A percentile compares a stretch with the other conserved stretches of the same genome.
Conservation (phyloP, 768 basidiomycete genomes). For the Lactifluus volemus region DNA sequence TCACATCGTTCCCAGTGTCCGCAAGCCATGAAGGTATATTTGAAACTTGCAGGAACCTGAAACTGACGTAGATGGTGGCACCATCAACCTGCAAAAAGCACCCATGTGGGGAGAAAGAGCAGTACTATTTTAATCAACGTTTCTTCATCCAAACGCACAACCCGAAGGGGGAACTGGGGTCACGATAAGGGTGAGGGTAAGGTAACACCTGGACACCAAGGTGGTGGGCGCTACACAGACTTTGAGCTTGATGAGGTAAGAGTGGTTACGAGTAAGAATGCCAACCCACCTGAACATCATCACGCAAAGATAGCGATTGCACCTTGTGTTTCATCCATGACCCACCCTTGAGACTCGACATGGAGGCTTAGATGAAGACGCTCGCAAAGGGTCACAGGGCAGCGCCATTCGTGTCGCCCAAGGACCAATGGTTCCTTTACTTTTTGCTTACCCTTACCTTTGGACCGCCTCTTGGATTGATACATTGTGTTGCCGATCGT, state of each 20-base stretch:
- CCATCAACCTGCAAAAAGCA: neutral
- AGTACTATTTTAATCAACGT: slow-evolving; percentile 1
- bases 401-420: slow-evolving; percentile 18
- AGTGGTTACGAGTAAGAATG: neutral
- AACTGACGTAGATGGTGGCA: neutral
- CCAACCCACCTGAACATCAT: slow-evolving; percentile 5
- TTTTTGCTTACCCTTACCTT: slow-evolving; percentile 18
- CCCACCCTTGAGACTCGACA: slow-evolving; percentile 15
- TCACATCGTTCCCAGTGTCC: neutral
- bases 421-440: slow-evolving; percentile 7
- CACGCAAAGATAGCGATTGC: slow-evolving; percentile 18
- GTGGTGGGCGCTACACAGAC: neutral
- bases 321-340: slow-evolving; percentile 18
- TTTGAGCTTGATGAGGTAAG: neutral
- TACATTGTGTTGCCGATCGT: neutral
- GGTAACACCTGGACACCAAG: neutral
- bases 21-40: neutral
- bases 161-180: neutral
- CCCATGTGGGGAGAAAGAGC: slow-evolving; percentile 6
- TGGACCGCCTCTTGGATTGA: slow-evolving; percentile 2
- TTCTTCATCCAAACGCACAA: neutral
- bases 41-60: neutral
- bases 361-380: slow-evolving; percentile 14
- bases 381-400: slow-evolving; percentile 15
- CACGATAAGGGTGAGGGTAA: neutral